Percentiles rank a stretch among this genome's conserved stretches.
These are phyloP conservation scores for Malania oleifera DNA, from an alignment of 164 flowering plant species.

Conservation along the genomic window DNA sequence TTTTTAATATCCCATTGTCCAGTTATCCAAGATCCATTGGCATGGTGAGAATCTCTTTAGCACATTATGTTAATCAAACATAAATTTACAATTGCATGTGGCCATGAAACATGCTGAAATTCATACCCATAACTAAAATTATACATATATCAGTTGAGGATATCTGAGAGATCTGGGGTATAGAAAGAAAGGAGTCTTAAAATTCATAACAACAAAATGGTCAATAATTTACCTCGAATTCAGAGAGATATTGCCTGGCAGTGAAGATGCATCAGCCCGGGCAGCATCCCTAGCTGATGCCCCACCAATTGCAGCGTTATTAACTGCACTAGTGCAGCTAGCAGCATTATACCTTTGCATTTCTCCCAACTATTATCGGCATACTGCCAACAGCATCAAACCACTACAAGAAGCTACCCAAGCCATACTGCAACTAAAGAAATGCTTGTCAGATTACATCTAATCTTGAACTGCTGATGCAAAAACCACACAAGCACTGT, in stretches of 20 bases:
- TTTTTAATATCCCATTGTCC: too few species aligned
- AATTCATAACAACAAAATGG: background rate
- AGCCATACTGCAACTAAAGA: slow-evolving; percentile 15
- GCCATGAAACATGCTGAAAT: too few species aligned
- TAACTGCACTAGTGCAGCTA: slow-evolving; percentile 86
- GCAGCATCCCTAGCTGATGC: slow-evolving; percentile 62
- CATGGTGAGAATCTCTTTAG: too few species aligned
- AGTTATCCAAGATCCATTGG: too few species aligned
- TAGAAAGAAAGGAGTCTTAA: too few species aligned
- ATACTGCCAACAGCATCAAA: slow-evolving; percentile 74
- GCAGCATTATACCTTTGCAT: slow-evolving; percentile 95
- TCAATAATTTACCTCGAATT: slow-evolving; percentile 50
- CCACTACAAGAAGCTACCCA: slow-evolving; percentile 24
- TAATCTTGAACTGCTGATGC: slow-evolving; percentile 9
- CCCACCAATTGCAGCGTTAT: slow-evolving; percentile 61
- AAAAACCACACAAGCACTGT: slow-evolving; percentile 2
- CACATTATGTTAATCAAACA: too few species aligned
- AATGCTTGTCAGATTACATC: background rate
- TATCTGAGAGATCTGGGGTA: too few species aligned
- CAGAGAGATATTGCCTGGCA: slow-evolving; percentile 52
- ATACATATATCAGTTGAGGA: too few species aligned
- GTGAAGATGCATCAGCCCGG: slow-evolving; percentile 66
- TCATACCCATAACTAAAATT: too few species aligned
- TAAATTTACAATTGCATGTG: too few species aligned
- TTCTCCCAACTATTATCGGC: slow-evolving; percentile 81